A percentile compares a stretch with the other conserved stretches of the same genome.
These are phyloP conservation scores for Westerdykella ornata DNA, from an alignment of 2,329 filamentous ascomycete genomes.

Conservation along the genomic window DNA sequence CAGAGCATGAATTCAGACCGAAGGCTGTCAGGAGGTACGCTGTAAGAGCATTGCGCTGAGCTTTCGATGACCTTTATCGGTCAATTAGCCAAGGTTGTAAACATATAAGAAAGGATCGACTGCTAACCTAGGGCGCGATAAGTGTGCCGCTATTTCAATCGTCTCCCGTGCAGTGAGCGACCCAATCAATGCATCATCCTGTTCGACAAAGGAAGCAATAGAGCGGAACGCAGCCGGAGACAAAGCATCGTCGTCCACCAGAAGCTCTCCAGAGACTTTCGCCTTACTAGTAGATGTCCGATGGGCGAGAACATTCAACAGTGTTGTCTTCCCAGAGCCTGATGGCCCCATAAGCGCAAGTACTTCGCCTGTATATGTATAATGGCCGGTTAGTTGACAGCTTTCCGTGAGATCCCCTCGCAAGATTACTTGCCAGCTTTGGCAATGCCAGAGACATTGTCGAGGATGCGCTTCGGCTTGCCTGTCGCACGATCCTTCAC, in stretches of 20 bases:
- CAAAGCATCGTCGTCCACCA: conserved; percentile 57
- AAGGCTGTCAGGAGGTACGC: conserved; percentile 63
- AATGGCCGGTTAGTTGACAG: conserved; percentile 3
- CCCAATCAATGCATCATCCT: conserved; percentile 78
- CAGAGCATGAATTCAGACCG: conserved; percentile 61
- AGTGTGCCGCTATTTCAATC: conserved; percentile 66
- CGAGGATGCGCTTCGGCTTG: conserved; percentile 56
- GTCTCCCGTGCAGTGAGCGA: conserved; percentile 76
- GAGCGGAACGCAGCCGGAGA: conserved; percentile 53
- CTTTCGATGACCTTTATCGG: conserved; percentile 29
- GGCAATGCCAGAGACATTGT: conserved; percentile 57
- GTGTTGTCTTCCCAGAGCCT: conserved; percentile 70
- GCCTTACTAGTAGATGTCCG: conserved; percentile 50
- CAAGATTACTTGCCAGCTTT: conserved; percentile 48
- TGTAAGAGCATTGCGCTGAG: conserved; percentile 57
- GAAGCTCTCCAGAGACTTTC: conserved; percentile 48
- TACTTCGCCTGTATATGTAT: conserved; percentile 56
- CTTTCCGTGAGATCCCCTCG: conserved; percentile 19
- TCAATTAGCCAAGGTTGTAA: neutral
- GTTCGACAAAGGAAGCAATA: conserved; percentile 74
- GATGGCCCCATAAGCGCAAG: conserved; percentile 75
- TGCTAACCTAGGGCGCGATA: conserved; percentile 47
- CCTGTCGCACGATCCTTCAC: conserved; percentile 66
- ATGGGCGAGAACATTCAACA: conserved; percentile 71
- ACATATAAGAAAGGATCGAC: neutral